phyloP scores from a whole-genome alignment of 1,284 basidiomycete genomes.

The Irpex sp. region DNA sequence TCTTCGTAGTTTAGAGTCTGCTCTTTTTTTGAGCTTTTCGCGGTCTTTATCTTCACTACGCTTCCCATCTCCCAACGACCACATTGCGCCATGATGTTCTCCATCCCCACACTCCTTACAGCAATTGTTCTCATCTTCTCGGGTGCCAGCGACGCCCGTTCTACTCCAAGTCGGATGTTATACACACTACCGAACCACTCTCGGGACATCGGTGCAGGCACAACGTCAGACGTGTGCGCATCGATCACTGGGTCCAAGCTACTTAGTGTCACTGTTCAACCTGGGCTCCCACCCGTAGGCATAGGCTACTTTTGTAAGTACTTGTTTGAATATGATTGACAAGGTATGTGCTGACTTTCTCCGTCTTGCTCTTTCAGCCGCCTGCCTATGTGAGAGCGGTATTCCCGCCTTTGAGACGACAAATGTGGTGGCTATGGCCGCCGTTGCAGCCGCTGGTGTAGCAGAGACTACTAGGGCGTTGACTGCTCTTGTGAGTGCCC shows the following conservation, averaged over 20 bases:
- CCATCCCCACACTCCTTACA: too few relatives aligned
- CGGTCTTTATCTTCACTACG: too few relatives aligned
- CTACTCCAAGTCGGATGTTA: background rate
- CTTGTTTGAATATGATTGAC: background rate
- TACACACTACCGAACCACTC: background rate
- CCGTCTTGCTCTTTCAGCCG: slow-evolving; percentile 22
- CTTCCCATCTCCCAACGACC: too few relatives aligned
- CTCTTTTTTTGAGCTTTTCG: too few relatives aligned
- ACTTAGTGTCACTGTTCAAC: too few relatives aligned
- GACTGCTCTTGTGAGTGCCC: too few relatives aligned
- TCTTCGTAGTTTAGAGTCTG: too few relatives aligned
- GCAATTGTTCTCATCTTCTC: too few relatives aligned
- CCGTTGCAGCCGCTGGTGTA: slow-evolving; percentile 29
- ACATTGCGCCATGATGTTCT: too few relatives aligned
- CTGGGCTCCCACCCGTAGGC: background rate
- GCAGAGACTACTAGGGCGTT: background rate
- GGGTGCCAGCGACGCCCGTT: too few relatives aligned
- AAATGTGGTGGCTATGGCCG: slow-evolving; percentile 28
- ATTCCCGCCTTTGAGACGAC: slow-evolving; percentile 31
- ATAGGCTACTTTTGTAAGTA: background rate
- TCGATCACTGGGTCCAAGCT: too few relatives aligned
- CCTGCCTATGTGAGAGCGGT: slow-evolving; percentile 37
- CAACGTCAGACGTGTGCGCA: background rate
- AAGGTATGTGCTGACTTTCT: background rate
- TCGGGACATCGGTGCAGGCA: background rate